Evolutionary conservation across 139 green algal genomes (phyloP).

Genomic region (Bryopsis sp.): DNA sequence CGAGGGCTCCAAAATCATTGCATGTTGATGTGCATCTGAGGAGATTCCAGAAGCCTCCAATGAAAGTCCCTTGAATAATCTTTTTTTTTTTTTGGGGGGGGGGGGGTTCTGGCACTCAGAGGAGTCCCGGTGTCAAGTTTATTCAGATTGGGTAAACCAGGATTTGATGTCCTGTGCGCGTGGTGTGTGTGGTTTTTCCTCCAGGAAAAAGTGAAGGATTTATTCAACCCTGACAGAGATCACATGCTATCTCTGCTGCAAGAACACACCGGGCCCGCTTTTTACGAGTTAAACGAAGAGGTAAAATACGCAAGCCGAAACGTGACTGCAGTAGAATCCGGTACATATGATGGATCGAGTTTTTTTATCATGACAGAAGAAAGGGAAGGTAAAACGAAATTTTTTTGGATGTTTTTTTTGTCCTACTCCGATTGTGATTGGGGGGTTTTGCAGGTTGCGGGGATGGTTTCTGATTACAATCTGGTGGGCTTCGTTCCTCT

Average conservation of each 20-base stretch:
- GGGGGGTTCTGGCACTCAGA: no score
- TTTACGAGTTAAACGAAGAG: slow-evolving; percentile 1
- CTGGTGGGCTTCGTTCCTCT: slow-evolving; percentile 82
- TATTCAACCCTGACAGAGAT: slow-evolving; percentile 59
- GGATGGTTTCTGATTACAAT: slow-evolving; percentile 73
- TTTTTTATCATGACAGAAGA: not conserved
- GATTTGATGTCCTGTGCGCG: not conserved
- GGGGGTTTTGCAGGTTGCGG: slow-evolving; percentile 34
- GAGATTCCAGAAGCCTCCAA: not conserved
- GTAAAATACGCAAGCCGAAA: no score
- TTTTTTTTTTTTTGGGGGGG: not conserved
- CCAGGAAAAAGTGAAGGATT: slow-evolving; percentile 57
- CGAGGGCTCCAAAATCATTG: not conserved
- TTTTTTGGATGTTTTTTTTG: not conserved
- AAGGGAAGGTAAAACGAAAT: not conserved
- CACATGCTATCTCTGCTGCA: slow-evolving; percentile 34
- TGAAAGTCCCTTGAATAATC: not conserved
- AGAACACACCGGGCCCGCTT: not conserved
- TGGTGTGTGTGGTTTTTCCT: not conserved
- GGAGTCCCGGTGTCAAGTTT: not conserved
- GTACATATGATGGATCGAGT: not conserved
- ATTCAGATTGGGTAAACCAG: not conserved
- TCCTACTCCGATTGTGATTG: not conserved
- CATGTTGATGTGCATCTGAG: not conserved
- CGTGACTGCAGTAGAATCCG: not conserved